Evolutionary conservation across 352 stramenopile species (phyloP).

Genomic region (Phytophthora brassicae): DNA sequence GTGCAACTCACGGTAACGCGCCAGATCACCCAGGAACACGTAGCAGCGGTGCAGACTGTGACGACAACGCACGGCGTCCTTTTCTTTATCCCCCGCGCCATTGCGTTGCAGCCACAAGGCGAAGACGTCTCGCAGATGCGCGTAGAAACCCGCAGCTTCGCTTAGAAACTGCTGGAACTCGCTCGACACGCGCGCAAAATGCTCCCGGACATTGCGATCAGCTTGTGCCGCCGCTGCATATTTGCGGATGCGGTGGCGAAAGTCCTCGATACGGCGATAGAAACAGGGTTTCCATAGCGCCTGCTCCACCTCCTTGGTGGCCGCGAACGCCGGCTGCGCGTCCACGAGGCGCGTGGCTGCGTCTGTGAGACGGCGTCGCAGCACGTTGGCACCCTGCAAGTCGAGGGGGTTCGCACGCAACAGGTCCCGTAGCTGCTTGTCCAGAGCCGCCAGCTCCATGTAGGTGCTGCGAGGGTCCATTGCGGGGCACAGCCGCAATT

Average conservation of each 20-base stretch:
- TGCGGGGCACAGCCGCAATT: neutral
- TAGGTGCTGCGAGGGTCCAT: constrained; percentile 40
- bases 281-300: constrained; percentile 91
- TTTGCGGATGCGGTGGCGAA: constrained; percentile 85
- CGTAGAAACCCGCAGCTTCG: constrained; percentile 70
- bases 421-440: constrained; percentile 75
- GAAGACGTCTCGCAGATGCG: constrained; percentile 58
- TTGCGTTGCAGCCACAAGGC: constrained; percentile 47
- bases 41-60: constrained; percentile 82
- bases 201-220: constrained; percentile 71
- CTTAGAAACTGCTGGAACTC: constrained; percentile 80
- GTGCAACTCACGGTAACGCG: constrained; percentile 81
- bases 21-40: constrained; percentile 80
- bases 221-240: constrained; percentile 68
- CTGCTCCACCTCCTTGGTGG: constrained; percentile 72
- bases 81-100: neutral
- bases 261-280: constrained; percentile 91
- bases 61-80: constrained; percentile 38
- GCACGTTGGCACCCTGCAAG: constrained; percentile 53
- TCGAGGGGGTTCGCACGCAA: constrained; percentile 68
- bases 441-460: constrained; percentile 64
- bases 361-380: constrained; percentile 58
- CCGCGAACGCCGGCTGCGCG: constrained; percentile 53
- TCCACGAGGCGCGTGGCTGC: constrained; percentile 50
- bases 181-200: constrained; percentile 71